A percentile compares a stretch with the other conserved stretches of the same genome.
phyloP scores from a whole-genome alignment of 306 rosid genomes.

The Rosa multiflora region DNA sequence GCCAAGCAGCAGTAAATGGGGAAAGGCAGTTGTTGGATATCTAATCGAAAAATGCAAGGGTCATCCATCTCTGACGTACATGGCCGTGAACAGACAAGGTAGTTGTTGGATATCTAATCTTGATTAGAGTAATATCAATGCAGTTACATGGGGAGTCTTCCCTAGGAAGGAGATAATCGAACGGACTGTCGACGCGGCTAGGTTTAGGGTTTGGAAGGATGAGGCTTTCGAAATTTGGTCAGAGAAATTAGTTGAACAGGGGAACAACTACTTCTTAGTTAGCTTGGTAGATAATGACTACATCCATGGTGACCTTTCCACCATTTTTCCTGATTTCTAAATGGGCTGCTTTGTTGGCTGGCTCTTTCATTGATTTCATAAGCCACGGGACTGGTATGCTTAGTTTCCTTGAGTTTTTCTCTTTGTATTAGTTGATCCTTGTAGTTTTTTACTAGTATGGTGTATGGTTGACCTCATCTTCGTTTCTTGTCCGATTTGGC shows the following conservation, averaged over 20 bases:
- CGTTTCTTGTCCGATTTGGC: too few species aligned
- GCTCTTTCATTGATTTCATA: too few species aligned
- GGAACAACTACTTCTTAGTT: constrained; percentile 78
- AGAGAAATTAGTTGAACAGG: constrained; percentile 85
- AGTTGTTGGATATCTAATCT: constrained; percentile 14
- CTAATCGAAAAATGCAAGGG: constrained; percentile 49
- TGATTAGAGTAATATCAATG: constrained; percentile 27
- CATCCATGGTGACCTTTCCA: constrained; percentile 59
- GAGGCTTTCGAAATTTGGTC: constrained; percentile 95
- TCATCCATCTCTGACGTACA: constrained; percentile 57
- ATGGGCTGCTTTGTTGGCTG: constrained; percentile 5
- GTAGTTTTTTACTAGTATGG: too few species aligned
- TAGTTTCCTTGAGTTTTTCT: too few species aligned
- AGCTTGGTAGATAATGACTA: constrained; percentile 93
- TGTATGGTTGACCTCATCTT: too few species aligned
- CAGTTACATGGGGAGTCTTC: constrained; percentile 95
- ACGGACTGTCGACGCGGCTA: constrained; percentile 75
- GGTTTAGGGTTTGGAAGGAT: constrained; percentile 84
- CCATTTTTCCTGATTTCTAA: constrained; percentile 60
- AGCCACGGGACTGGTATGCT: too few species aligned
- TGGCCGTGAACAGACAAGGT: constrained; percentile 76
- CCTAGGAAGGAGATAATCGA: constrained; percentile 60
- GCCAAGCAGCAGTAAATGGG: not conserved
- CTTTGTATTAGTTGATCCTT: too few species aligned
- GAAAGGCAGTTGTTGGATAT: too few species aligned